Evolutionary conservation across 2,329 filamentous ascomycete genomes (phyloP).

Genomic region (Verticillium albo-atrum): DNA sequence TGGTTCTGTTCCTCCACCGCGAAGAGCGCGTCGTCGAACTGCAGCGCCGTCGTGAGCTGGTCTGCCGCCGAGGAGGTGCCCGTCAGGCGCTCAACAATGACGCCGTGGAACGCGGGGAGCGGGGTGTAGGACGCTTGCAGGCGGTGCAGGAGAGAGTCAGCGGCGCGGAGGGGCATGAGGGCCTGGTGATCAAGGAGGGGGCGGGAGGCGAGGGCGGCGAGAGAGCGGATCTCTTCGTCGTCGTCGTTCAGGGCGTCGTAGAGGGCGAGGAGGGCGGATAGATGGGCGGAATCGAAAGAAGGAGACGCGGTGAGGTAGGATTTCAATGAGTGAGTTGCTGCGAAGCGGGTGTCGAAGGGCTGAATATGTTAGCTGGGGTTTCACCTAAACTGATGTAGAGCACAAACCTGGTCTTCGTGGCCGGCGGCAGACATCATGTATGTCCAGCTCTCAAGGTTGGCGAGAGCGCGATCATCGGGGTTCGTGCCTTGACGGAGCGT

Average conservation of each 20-base stretch:
- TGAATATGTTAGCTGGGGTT: constrained; percentile 20
- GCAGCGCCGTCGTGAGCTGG: constrained; percentile 41
- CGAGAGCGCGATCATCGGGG: constrained; percentile 3
- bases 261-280: constrained; percentile 59
- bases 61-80: constrained; percentile 22
- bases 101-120: constrained; percentile 29
- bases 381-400: too few species aligned
- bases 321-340: constrained; percentile 51
- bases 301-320: constrained; percentile 38
- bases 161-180: constrained; percentile 44
- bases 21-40: constrained; percentile 68
- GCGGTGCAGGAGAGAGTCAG: constrained; percentile 38
- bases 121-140: constrained; percentile 30
- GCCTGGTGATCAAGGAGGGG: constrained; percentile 39
- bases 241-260: constrained; percentile 84
- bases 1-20: constrained; percentile 89
- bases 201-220: constrained; percentile 48
- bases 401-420: constrained; percentile 40
- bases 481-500: constrained; percentile 11
- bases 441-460: constrained; percentile 38
- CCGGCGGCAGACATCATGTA: constrained; percentile 44
- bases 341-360: constrained; percentile 62
- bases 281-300: constrained; percentile 27
- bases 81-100: constrained; percentile 38
- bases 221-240: constrained; percentile 78